Conservation (phyloP, 768 basidiomycete genomes). For the Phallus indusiatus region DNA sequence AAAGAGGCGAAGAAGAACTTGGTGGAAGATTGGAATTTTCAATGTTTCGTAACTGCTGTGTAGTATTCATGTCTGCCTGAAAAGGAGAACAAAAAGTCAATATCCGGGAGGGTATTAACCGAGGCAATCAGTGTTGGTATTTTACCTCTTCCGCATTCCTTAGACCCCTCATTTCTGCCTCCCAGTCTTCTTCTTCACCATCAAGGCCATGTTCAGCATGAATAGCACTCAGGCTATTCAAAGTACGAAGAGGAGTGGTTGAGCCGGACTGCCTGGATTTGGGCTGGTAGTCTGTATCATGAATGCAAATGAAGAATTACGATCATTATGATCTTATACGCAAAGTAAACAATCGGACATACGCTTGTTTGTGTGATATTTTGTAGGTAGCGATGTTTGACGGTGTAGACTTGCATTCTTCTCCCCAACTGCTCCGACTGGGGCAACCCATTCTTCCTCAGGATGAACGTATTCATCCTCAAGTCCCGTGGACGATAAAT, state of each 20-base stretch:
- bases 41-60: slow-evolving; percentile 27
- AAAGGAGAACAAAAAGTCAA: slow-evolving; percentile 14
- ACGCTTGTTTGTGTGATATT: slow-evolving; percentile 58
- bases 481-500: not conserved
- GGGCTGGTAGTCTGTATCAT: slow-evolving; percentile 4
- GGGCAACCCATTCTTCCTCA: slow-evolving; percentile 51
- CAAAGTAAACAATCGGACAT: not conserved
- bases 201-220: slow-evolving; percentile 56
- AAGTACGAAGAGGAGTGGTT: slow-evolving; percentile 51
- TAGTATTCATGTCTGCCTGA: slow-evolving; percentile 18
- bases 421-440: slow-evolving; percentile 76
- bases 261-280: slow-evolving; percentile 40
- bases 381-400: slow-evolving; percentile 73
- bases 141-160: slow-evolving; percentile 61
- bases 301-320: slow-evolving; percentile 2
- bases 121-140: slow-evolving; percentile 12
- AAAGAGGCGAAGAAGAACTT: slow-evolving; percentile 44
- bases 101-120: slow-evolving; percentile 6
- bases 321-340: slow-evolving; percentile 13
- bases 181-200: slow-evolving; percentile 76
- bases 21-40: slow-evolving; percentile 35
- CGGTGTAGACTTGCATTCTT: slow-evolving; percentile 64
- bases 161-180: slow-evolving; percentile 49
- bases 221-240: slow-evolving; percentile 80
- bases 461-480: slow-evolving; percentile 70